A percentile compares a stretch with the other conserved stretches of the same genome.
Conservation (phyloP, 768 basidiomycete species). For the Lactarius sanguifluus region DNA sequence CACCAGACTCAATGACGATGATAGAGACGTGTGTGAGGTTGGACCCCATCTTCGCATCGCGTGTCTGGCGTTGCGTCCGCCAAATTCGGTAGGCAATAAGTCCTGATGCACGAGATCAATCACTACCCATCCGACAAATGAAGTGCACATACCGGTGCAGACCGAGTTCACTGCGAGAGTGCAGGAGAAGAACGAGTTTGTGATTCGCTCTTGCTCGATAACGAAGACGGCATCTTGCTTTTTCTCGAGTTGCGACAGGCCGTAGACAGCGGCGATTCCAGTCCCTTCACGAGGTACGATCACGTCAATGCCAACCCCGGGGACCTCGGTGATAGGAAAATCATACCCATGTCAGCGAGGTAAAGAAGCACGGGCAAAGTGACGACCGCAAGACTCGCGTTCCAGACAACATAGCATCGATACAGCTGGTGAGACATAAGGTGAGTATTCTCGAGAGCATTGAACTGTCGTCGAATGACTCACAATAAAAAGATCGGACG, state of each 20-base stretch:
- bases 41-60: conserved; percentile 26
- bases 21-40: conserved; percentile 21
- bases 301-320: background rate
- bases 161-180: conserved; percentile 23
- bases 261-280: conserved; percentile 18
- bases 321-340: background rate
- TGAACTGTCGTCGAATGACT: background rate
- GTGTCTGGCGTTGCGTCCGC: conserved; percentile 24
- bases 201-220: conserved; percentile 18
- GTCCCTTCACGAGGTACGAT: conserved; percentile 6
- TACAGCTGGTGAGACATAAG: conserved; percentile 12
- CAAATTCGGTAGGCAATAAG: conserved; percentile 28
- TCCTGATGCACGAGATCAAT: conserved; percentile 6
- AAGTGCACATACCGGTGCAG: conserved; percentile 22
- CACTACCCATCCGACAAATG: background rate
- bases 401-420: conserved; percentile 29
- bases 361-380: conserved; percentile 21
- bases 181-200: conserved; percentile 28
- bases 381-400: conserved; percentile 12
- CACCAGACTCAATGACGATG: conserved; percentile 27
- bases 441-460: background rate
- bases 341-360: conserved; percentile 23
- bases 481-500: conserved; percentile 28
- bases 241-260: conserved; percentile 12
- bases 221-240: conserved; percentile 5